Base-by-base conservation (phyloP, 2,329 filamentous ascomycete genomes). In the Rutstroemia sp. region DNA sequence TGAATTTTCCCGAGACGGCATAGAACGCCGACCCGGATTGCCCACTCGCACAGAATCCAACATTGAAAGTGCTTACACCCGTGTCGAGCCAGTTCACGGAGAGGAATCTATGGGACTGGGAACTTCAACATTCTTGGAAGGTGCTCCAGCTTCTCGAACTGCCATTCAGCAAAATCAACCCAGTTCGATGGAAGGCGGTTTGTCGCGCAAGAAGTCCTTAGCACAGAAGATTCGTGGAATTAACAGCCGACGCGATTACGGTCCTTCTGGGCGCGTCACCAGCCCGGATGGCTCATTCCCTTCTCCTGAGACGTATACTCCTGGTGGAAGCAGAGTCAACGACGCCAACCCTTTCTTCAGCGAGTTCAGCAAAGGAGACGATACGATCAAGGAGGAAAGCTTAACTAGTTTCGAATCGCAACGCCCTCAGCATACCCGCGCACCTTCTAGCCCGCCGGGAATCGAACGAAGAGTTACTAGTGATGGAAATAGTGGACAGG, bases 91-190 rank as follows among this genome's bases (percentile, higher is more conserved):
- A 48, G 80, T 97, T 14, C 90, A 97, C 64, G 92, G 92, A 18
- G 84, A 92, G 55, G 86, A 95, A 72, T 86, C 83, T 3, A 76
- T 89, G 59, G 94, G 94, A 9, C 75, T 99, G 7, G 94, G 94
- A 53, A 96, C 92, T 1, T 95, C 91, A 37, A 99, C 94, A 2
- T 97, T 97, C 77, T 74, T 99, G 21, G 94, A 99, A 66, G 94
- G 94, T 38, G 88, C 94, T 1, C 92, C 94, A 14, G 94, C 92
- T 27, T 88, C 92, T 27, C 84, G 85, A 64, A 81, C 85, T 7
- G 89, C 87, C 18, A 89, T 96, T 54, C 82, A 89, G 69, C 84
- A 87, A 59, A 83, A 83, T 50, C 82, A 92, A 66, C 63, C 69
- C 27, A 69, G 74, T 54, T 72, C 73, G 30, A 73, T 69, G 23